Evolutionary conservation across 2,329 filamentous ascomycete species (phyloP), one percentile per base, ranked within the genome.

Genomic region (Pyricularia pennisetigena): DNA sequence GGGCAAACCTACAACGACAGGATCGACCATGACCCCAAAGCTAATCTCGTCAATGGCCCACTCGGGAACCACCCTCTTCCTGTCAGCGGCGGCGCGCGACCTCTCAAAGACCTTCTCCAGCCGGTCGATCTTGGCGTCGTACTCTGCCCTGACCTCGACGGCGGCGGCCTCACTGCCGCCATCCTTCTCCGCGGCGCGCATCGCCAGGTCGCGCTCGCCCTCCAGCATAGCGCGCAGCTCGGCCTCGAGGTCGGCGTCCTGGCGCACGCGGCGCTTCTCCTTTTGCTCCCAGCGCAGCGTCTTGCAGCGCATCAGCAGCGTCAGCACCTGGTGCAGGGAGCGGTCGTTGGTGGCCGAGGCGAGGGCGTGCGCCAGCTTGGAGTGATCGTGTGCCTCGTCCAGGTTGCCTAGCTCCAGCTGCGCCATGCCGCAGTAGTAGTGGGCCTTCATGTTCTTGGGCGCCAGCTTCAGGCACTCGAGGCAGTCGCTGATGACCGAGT

Each of bases 341-440:
- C 85, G 86, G 75, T 89, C 90, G 74, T 86, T 85, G 24, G 81
- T 83, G 26, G 80, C 79, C 23, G 88, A 81, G 76, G 90, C 93
- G 6, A 90, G 79, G 4, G 86, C 80, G 78, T 97, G 96, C 9
- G 94, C 94, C 54, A 80, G 83, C 28, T 89, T 81, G 0, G 91
- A 92, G 69, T 87, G 87, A 0, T 82, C 78, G 16, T 96, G 83
- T 0, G 94, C 93, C 74, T 90, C 90, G 69, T 92, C 87, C 49
- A 87, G 89, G 72, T 90, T 86, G 66, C 87, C 82, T 1, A 97
- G 83, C 0, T 85, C 85, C n/a, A 97, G 82, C 72, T 96, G 88
- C 0, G 94, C 93, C 78, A 97, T 91, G 3, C 92, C 89, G 29
- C 97, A 85, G 75, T 93, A 92, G 78, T 90, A 96, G 74, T 88